Percentiles rank a stretch among this genome's conserved stretches.
Evolutionary conservation across 345 rosid species (phyloP).

Genomic region (Reutealis trisperma): DNA sequence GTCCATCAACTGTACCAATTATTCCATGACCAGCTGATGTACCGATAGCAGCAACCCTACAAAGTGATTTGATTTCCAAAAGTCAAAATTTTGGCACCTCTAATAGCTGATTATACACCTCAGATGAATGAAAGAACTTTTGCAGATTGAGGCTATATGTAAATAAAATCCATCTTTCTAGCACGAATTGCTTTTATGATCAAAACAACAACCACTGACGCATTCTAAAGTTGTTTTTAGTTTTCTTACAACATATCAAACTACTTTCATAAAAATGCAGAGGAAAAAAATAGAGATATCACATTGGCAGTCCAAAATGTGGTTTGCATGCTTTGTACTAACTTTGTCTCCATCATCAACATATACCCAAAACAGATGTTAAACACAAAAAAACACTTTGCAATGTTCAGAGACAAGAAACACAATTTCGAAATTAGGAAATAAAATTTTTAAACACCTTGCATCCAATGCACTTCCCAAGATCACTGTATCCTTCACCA

Average conservation of each 20-base stretch:
- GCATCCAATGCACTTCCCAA: slow-evolving; percentile 64
- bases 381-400: background rate
- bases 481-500: slow-evolving; percentile 57
- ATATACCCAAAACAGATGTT: background rate
- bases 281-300: background rate
- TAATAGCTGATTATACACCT: background rate
- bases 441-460: slow-evolving; percentile 47
- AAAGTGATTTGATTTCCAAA: slow-evolving; percentile 14
- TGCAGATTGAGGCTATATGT: background rate
- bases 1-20: slow-evolving; percentile 70
- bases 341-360: slow-evolving; percentile 11
- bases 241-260: background rate
- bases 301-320: background rate
- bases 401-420: background rate
- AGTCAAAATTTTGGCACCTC: slow-evolving; percentile 6
- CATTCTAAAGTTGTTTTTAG: background rate
- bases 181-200: background rate
- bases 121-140: slow-evolving; percentile 6
- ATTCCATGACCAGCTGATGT: slow-evolving; percentile 63
- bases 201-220: background rate
- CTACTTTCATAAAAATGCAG: background rate
- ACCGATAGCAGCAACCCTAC: slow-evolving; percentile 62
- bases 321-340: slow-evolving; percentile 12
- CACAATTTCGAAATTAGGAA: background rate
- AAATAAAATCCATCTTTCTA: background rate